Percentiles rank a stretch among this genome's conserved stretches.
Evolutionary conservation across 306 rosid genomes (phyloP).

Genomic region (Pterocarpus macrocarpus): DNA sequence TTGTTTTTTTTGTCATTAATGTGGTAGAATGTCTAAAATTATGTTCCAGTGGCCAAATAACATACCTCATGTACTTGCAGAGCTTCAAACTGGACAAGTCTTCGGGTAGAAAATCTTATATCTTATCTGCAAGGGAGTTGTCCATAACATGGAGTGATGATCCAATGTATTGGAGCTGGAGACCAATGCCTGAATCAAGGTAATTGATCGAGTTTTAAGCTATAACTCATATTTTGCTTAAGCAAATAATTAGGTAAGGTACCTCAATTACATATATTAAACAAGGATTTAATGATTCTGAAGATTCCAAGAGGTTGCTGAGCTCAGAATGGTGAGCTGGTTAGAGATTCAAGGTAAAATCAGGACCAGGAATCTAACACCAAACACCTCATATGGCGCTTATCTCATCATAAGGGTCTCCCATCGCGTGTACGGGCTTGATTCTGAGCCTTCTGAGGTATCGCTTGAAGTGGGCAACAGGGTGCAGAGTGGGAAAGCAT

Average conservation of each 20-base stretch:
- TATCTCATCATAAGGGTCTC: conserved; percentile 65
- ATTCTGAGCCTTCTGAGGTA: conserved; percentile 44
- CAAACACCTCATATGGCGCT: conserved; percentile 61
- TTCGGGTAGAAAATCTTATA: conserved; percentile 57
- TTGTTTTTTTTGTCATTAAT: too few relatives aligned
- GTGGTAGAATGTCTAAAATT: too few relatives aligned
- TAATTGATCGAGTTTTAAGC: not conserved
- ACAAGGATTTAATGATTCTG: not conserved
- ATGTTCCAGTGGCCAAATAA: too few relatives aligned
- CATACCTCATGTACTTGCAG: conserved; percentile 33
- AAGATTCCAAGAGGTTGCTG: conserved; percentile 66
- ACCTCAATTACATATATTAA: not conserved
- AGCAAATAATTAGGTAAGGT: not conserved
- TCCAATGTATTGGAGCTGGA: conserved; percentile 75
- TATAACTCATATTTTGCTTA: not conserved
- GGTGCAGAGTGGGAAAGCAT: conserved; percentile 45
- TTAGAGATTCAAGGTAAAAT: conserved; percentile 67
- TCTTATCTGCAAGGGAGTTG: conserved; percentile 68
- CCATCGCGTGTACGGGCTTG: conserved; percentile 65
- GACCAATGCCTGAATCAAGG: conserved; percentile 62
- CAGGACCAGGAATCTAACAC: conserved; percentile 46
- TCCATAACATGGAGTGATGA: conserved; percentile 60
- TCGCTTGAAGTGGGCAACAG: conserved; percentile 41
- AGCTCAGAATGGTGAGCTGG: conserved; percentile 67
- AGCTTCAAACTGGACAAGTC: conserved; percentile 64